Conservation (phyloP, 202 grass and related monocot genomes). For the Panicum hallii region DNA sequence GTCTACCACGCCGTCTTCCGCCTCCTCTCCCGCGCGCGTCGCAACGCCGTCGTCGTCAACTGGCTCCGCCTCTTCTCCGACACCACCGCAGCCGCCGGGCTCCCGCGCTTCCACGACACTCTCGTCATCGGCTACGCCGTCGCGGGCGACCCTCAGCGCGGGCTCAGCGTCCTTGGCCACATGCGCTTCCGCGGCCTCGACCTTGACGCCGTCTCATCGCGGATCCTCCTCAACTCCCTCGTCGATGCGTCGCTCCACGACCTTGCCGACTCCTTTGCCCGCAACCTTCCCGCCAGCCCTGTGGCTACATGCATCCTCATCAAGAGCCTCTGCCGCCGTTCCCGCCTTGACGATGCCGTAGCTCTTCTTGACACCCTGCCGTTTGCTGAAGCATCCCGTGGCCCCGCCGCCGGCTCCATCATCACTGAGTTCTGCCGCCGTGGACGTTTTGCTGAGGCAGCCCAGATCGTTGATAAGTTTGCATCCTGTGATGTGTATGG, state of each 20-base stretch:
- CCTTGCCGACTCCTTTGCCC: conserved; percentile 68
- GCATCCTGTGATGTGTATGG: conserved; percentile 66
- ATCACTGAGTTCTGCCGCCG: conserved; percentile 56
- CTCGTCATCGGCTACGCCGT: conserved; percentile 83
- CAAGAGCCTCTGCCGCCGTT: conserved; percentile 74
- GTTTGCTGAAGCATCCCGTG: conserved; percentile 36
- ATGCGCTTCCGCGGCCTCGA: conserved; percentile 80
- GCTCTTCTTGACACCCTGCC: conserved; percentile 69
- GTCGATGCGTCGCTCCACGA: conserved; percentile 82
- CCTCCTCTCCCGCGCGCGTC: conserved; percentile 56
- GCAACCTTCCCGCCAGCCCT: conserved; percentile 46
- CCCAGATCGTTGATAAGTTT: conserved; percentile 69
- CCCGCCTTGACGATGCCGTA: conserved; percentile 55
- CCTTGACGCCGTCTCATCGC: conserved; percentile 66
- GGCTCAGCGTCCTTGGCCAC: conserved; percentile 62
- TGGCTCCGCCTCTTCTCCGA: conserved; percentile 89
- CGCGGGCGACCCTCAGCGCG: conserved; percentile 84
- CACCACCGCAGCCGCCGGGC: conserved; percentile 10
- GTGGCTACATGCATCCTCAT: conserved; percentile 60
- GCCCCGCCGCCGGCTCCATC: conserved; percentile 52
- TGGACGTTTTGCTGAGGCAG: conserved; percentile 50
- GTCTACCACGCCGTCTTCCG: conserved; percentile 73
- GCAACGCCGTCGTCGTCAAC: conserved; percentile 61
- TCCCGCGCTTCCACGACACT: conserved; percentile 77
- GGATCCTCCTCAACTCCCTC: conserved; percentile 87